A percentile compares a stretch with the other conserved stretches of the same genome.
phyloP scores from a whole-genome alignment of 768 basidiomycete genomes.

The Pisolithus marmoratus region DNA sequence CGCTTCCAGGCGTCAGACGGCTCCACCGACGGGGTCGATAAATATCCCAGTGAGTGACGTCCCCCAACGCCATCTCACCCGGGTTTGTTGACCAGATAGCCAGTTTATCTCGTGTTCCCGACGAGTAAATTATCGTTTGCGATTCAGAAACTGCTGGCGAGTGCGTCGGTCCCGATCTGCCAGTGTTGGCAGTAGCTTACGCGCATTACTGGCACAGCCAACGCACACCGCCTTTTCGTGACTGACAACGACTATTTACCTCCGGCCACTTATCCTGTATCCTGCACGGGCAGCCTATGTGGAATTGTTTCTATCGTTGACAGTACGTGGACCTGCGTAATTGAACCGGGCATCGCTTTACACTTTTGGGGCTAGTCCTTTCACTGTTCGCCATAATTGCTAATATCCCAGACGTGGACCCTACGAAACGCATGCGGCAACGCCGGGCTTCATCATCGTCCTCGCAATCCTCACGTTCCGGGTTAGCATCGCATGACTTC shows the following conservation, averaged over 20 bases:
- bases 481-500: constrained; percentile 27
- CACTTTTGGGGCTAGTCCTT: constrained; percentile 43
- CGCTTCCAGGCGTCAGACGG: constrained; percentile 56
- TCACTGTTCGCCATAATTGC: constrained; percentile 74
- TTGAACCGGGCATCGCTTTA: neutral
- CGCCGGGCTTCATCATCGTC: constrained; percentile 73
- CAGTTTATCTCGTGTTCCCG: constrained; percentile 72
- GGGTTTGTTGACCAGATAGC: neutral
- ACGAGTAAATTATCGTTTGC: constrained; percentile 62
- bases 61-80: neutral
- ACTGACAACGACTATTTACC: constrained; percentile 49
- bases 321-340: constrained; percentile 40
- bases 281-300: constrained; percentile 42
- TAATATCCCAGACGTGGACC: constrained; percentile 70
- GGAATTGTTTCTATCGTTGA: constrained; percentile 84
- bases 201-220: constrained; percentile 40
- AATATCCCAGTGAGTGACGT: constrained; percentile 56
- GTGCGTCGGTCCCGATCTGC: constrained; percentile 36
- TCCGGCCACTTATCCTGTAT: constrained; percentile 41
- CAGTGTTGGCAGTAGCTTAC: neutral
- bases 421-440: constrained; percentile 71
- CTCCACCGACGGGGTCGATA: constrained; percentile 73
- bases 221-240: constrained; percentile 75
- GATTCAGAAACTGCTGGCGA: constrained; percentile 77
- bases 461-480: constrained; percentile 46